Evolutionary conservation across 1,284 basidiomycete genomes (phyloP).

Genomic region (Trametes versicolor): DNA sequence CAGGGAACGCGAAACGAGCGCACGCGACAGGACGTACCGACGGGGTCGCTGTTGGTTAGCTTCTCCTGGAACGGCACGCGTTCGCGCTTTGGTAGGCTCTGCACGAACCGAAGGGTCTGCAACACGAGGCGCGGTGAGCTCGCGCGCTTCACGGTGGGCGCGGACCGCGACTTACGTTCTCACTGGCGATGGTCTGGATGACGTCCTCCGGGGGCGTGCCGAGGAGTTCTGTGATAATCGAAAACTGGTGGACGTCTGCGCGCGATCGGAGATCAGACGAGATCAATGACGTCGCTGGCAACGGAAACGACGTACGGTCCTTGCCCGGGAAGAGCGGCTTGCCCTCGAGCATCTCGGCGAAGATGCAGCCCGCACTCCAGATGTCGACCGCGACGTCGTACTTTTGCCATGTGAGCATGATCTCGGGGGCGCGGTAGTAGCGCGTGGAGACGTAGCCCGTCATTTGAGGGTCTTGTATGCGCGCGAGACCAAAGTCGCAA

Average conservation of each 20-base stretch:
- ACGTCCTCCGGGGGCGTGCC: conserved; percentile 99
- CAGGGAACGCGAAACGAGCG: neutral
- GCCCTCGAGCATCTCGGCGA: conserved; percentile 99
- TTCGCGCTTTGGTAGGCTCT: conserved; percentile 96
- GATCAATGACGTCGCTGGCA: conserved; percentile 23
- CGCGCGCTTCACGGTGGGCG: neutral
- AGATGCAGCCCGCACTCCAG: conserved; percentile 99
- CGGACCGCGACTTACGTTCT: conserved; percentile 76
- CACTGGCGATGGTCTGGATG: conserved; percentile 97
- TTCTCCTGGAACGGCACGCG: conserved; percentile 96
- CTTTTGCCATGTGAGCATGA: conserved; percentile 99
- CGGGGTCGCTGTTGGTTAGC: conserved; percentile 89
- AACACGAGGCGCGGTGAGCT: conserved; percentile 1
- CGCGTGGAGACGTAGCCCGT: conserved; percentile 99
- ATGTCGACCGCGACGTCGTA: conserved; percentile 99
- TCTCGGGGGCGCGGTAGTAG: conserved; percentile 99
- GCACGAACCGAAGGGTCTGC: conserved; percentile 99
- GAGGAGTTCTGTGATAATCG: conserved; percentile 98
- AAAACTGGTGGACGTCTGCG: conserved; percentile 98
- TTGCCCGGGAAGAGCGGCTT: conserved; percentile 99
- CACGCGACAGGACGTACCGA: conserved; percentile 59
- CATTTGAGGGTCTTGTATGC: conserved; percentile 99
- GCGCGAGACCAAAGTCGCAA: conserved; percentile 98
- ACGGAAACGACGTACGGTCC: conserved; percentile 74
- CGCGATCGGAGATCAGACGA: conserved; percentile 14